Evolutionary conservation across 768 basidiomycete species (phyloP).

Genomic region (Boletus subcaerulescens): DNA sequence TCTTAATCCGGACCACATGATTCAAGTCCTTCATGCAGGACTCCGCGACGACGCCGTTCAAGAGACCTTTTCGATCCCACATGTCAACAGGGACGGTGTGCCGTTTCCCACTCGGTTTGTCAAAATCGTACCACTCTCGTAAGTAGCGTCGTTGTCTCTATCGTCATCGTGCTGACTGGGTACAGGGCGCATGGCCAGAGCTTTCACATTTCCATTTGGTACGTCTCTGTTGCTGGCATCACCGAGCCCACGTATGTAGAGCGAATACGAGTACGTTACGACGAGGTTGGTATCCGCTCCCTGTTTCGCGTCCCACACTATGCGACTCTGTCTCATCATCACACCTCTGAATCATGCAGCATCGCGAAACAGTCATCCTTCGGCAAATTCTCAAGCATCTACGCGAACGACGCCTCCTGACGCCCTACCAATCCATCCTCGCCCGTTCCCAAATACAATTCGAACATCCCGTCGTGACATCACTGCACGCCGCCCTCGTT

Average conservation of each 20-base stretch:
- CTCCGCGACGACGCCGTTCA: constrained; percentile 64
- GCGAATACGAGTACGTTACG: constrained; percentile 48
- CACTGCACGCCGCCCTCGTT: constrained; percentile 62
- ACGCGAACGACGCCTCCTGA: constrained; percentile 68
- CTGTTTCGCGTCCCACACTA: background rate
- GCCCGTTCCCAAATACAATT: constrained; percentile 21
- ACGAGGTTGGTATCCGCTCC: constrained; percentile 50
- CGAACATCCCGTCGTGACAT: constrained; percentile 72
- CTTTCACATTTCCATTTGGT: constrained; percentile 82
- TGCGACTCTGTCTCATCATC: background rate
- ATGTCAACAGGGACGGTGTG: constrained; percentile 55
- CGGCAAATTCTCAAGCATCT: constrained; percentile 57
- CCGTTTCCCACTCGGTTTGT: constrained; percentile 64
- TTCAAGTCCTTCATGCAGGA: constrained; percentile 57
- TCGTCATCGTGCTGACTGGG: background rate
- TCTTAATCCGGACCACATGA: constrained; percentile 60
- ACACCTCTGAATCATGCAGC: constrained; percentile 36
- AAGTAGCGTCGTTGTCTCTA: constrained; percentile 24
- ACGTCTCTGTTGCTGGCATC: constrained; percentile 61
- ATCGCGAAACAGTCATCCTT: constrained; percentile 62
- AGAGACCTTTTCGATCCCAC: constrained; percentile 61
- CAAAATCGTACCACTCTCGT: constrained; percentile 77
- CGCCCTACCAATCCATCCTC: constrained; percentile 44
- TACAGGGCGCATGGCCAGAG: constrained; percentile 64
- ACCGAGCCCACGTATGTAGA: constrained; percentile 56